These are phyloP conservation scores for Thraustotheca clavata DNA, from an alignment of 352 stramenopile species.

Conservation along the genomic window DNA sequence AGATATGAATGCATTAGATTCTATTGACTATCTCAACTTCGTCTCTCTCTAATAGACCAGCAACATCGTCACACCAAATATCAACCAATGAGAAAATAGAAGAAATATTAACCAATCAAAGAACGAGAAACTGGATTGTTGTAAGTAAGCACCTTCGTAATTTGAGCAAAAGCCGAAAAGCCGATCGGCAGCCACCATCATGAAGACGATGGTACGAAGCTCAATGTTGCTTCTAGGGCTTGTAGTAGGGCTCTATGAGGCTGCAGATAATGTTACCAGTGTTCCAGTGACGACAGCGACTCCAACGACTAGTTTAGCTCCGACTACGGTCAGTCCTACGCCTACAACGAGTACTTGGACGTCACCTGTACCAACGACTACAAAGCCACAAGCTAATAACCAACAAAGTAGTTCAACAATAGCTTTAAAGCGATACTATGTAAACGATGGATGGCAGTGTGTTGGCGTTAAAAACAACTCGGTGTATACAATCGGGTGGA, in stretches of 20 bases:
- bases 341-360: background rate
- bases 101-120: background rate
- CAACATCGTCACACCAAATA: too few relatives aligned
- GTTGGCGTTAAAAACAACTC: background rate
- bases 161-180: background rate
- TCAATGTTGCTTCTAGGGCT: background rate
- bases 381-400: background rate
- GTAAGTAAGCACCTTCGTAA: conserved; percentile 11
- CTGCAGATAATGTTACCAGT: background rate
- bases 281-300: background rate
- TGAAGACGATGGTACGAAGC: background rate
- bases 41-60: too few relatives aligned
- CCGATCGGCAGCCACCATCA: background rate
- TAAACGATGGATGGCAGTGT: background rate
- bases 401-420: background rate
- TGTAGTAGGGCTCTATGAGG: background rate
- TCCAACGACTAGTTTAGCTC: background rate
- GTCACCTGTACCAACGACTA: background rate
- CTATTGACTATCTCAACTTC: too few relatives aligned
- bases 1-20: too few relatives aligned
- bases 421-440: background rate
- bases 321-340: background rate
- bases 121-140: conserved; percentile 9
- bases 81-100: conserved; percentile 5
- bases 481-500: background rate